Conservation (phyloP, 169 alveolate species). For the Cryptosporidium ubiquitum region DNA sequence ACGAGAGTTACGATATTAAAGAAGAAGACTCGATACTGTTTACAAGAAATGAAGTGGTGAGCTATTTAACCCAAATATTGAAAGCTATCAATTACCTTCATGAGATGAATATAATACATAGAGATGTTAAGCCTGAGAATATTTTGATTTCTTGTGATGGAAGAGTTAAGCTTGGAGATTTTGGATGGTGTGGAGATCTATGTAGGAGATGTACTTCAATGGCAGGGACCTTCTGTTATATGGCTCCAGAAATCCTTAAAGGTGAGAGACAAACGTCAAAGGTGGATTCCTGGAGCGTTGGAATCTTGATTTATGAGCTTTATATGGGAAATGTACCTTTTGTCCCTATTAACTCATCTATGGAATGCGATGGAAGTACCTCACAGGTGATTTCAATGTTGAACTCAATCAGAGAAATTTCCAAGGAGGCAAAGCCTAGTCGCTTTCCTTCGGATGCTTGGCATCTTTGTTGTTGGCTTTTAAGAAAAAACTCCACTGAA, state of each 20-base stretch:
- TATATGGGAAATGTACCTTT: constrained; percentile 66
- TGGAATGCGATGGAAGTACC: constrained; percentile 20
- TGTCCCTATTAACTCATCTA: not conserved
- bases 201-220: constrained; percentile 59
- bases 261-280: constrained; percentile 74
- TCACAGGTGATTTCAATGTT: constrained; percentile 29
- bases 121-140: constrained; percentile 70
- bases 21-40: not conserved
- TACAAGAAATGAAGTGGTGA: constrained; percentile 37
- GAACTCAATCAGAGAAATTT: constrained; percentile 56
- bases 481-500: constrained; percentile 26
- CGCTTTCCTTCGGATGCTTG: constrained; percentile 58
- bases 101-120: constrained; percentile 50
- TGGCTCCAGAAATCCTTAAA: constrained; percentile 78
- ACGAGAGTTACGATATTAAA: not conserved
- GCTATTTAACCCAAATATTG: constrained; percentile 28
- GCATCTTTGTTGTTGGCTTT: constrained; percentile 70
- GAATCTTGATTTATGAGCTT: constrained; percentile 75
- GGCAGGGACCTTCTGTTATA: constrained; percentile 73
- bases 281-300: constrained; percentile 78
- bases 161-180: constrained; percentile 57
- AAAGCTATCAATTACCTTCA: constrained; percentile 64
- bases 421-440: constrained; percentile 36
- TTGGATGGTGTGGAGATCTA: constrained; percentile 74
- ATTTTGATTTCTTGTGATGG: constrained; percentile 46